A percentile compares a stretch with the other conserved stretches of the same genome.
Conservation (phyloP, 352 stramenopile genomes). For the Phytophthora palmivora region DNA sequence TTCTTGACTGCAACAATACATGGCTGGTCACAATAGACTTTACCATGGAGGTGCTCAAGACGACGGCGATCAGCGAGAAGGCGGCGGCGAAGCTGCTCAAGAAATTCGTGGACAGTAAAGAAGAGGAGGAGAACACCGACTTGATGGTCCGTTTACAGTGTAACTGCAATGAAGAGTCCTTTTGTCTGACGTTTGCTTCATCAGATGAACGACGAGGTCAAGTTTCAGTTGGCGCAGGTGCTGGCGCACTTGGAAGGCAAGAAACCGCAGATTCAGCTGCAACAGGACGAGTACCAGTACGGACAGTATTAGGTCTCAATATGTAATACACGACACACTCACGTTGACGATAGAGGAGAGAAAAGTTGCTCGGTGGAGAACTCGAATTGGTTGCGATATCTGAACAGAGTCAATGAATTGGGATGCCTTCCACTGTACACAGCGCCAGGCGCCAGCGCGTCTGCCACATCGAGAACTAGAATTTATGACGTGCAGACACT, state of each 20-base stretch:
- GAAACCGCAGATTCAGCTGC: constrained; percentile 45
- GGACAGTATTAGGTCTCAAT: constrained; percentile 31
- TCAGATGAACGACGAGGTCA: constrained; percentile 82
- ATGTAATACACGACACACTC: constrained; percentile 33
- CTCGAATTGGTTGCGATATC: background rate
- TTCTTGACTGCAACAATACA: background rate
- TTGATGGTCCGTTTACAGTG: constrained; percentile 60
- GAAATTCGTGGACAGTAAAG: constrained; percentile 77
- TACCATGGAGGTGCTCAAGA: constrained; percentile 74
- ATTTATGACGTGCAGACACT: background rate
- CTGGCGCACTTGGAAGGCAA: constrained; percentile 70
- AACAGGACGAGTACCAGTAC: constrained; percentile 36
- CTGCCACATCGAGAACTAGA: too few species aligned
- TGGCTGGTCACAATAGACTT: constrained; percentile 27
- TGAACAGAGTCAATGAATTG: too few species aligned
- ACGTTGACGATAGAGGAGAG: constrained; percentile 17
- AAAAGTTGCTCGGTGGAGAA: background rate
- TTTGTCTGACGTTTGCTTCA: constrained; percentile 11
- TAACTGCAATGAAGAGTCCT: background rate
- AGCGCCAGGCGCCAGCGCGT: too few species aligned
- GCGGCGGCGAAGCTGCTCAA: constrained; percentile 75
- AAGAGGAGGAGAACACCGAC: constrained; percentile 68
- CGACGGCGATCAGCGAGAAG: constrained; percentile 67
- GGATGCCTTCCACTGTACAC: too few species aligned
- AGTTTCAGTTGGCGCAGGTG: constrained; percentile 78